A percentile compares a stretch with the other conserved stretches of the same genome.
Conservation (phyloP, 768 basidiomycete species). For the Boletus rubroflammeus region DNA sequence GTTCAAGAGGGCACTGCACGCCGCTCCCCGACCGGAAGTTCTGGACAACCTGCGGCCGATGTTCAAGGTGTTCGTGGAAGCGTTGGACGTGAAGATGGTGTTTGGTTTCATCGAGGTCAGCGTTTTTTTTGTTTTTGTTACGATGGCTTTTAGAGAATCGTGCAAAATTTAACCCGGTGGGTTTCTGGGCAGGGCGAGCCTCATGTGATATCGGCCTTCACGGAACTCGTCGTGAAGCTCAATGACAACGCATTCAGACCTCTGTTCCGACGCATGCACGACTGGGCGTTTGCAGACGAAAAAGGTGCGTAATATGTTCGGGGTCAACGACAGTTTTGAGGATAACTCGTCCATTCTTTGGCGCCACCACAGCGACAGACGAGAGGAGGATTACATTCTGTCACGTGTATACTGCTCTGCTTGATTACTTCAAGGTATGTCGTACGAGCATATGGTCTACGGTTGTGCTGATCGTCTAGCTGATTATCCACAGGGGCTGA, state of each 20-base stretch:
- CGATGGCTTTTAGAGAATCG: not conserved
- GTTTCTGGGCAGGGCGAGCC: constrained; percentile 44
- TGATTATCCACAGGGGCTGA: constrained; percentile 53
- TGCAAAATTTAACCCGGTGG: not conserved
- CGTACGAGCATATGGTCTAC: no score
- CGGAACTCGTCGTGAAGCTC: constrained; percentile 86
- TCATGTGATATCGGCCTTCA: constrained; percentile 66
- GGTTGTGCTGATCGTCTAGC: not conserved
- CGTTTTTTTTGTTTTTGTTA: not conserved
- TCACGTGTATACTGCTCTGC: constrained; percentile 64
- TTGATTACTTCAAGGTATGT: constrained; percentile 85
- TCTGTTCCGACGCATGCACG: constrained; percentile 85
- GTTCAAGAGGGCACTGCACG: constrained; percentile 60
- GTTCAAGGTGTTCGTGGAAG: constrained; percentile 78
- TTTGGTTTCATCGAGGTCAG: constrained; percentile 31
- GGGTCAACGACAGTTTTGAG: not conserved
- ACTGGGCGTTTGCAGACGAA: constrained; percentile 83
- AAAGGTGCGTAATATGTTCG: constrained; percentile 34
- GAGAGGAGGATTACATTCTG: constrained; percentile 69
- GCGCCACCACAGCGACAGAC: constrained; percentile 22
- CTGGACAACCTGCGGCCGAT: constrained; percentile 60
- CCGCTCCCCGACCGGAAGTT: constrained; percentile 60
- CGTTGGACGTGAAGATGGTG: constrained; percentile 53
- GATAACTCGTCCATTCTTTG: not conserved
- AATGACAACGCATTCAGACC: constrained; percentile 91